These are phyloP conservation scores for Barnettozyma pratensis DNA, from an alignment of 805 yeast species.

Conservation along the genomic window DNA sequence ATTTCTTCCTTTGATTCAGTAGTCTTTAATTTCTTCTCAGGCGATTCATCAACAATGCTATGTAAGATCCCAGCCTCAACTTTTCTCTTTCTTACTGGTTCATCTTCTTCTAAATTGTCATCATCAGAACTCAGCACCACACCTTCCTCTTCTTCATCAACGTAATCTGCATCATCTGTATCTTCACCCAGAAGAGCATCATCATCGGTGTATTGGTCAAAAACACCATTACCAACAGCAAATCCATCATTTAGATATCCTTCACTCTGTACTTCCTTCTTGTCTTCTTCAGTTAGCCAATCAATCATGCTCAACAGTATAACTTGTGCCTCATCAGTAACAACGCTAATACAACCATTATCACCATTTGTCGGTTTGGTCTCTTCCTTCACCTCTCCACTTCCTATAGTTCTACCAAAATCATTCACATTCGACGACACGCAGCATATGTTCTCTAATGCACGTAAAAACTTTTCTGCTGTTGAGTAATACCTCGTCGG, in stretches of 20 bases:
- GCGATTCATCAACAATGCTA: conserved; percentile 8
- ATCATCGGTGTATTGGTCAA: conserved; percentile 5
- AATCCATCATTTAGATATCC: conserved; percentile 11
- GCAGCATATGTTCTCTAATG: conserved; percentile 27
- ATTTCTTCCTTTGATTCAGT: not conserved
- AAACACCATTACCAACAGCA: conserved; percentile 5
- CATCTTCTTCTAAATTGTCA: conserved; percentile 2
- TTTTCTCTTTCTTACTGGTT: conserved; percentile 10
- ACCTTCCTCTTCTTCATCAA: conserved; percentile 2
- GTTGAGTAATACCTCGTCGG: conserved; percentile 37
- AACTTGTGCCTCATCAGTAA: conserved; percentile 18
- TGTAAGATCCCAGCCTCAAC: not conserved
- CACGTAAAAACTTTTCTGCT: conserved; percentile 39
- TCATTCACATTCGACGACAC: conserved; percentile 15
- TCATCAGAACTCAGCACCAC: not conserved
- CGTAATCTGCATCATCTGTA: conserved; percentile 2
- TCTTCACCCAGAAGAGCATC: conserved; percentile 5
- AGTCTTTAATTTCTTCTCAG: conserved; percentile 19
- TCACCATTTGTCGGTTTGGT: not conserved
- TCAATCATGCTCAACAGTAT: conserved; percentile 20
- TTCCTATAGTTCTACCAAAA: conserved; percentile 4
- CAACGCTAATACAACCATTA: conserved; percentile 2
- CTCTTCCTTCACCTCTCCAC: not conserved
- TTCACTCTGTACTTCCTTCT: conserved; percentile 17
- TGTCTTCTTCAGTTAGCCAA: conserved; percentile 23